Conservation (phyloP, 176 grass and related monocot species). For the Miscanthus lutarioriparius region DNA sequence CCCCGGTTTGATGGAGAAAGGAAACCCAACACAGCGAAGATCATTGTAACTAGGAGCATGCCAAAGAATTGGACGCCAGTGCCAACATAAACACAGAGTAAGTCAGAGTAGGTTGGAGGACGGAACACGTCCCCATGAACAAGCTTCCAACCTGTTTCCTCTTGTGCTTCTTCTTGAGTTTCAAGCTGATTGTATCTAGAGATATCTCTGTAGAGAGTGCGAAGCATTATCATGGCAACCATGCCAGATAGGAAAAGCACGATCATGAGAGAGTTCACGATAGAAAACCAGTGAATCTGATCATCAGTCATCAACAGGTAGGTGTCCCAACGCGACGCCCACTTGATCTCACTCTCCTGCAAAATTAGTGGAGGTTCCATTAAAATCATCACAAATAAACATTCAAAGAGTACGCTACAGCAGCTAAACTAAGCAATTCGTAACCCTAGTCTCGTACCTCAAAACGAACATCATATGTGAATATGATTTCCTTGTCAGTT, state of each 20-base stretch:
- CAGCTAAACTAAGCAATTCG: neutral
- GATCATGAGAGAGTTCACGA: constrained; percentile 72
- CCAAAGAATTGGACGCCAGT: constrained; percentile 70
- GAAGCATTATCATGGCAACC: constrained; percentile 83
- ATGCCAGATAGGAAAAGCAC: constrained; percentile 71
- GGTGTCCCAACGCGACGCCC: constrained; percentile 77
- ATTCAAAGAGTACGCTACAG: constrained; percentile 19
- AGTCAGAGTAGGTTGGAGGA: constrained; percentile 54
- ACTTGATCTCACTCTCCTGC: constrained; percentile 66
- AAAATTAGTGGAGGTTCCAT: constrained; percentile 14
- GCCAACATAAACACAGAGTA: constrained; percentile 62
- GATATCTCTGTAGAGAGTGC: constrained; percentile 68
- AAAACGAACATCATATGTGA: constrained; percentile 58
- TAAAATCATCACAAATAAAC: constrained; percentile 6
- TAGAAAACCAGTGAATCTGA: constrained; percentile 80
- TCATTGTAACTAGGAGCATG: constrained; percentile 73
- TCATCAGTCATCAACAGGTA: constrained; percentile 71
- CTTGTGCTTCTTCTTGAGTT: constrained; percentile 72
- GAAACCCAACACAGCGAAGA: constrained; percentile 70
- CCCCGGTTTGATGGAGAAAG: constrained; percentile 73
- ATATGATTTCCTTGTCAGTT: constrained; percentile 53
- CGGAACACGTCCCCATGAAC: constrained; percentile 73
- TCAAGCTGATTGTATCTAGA: constrained; percentile 71
- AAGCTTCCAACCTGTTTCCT: constrained; percentile 80
- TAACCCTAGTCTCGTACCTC: constrained; percentile 39